Base-by-base conservation (phyloP, 371 early-diverging fungal genomes). In the Chytridiales sp. region DNA sequence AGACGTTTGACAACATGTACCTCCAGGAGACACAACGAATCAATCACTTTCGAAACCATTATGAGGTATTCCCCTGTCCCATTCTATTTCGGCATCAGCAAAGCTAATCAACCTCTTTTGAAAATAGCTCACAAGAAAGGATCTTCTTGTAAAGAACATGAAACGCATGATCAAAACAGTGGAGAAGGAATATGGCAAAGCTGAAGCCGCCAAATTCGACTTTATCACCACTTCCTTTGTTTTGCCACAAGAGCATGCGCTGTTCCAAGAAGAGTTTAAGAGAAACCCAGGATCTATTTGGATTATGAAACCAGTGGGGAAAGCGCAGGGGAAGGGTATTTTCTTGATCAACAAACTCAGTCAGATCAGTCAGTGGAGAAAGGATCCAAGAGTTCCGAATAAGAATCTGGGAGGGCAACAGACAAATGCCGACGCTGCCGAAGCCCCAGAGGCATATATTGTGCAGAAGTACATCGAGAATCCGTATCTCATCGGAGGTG, bases 251-350 rank as follows among this genome's bases (percentile, higher is more conserved):
- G 83, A 83, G 48, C 79, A 80, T 58, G 82, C 82, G 0, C 66
- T 83, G 30, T 83, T 83, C 49, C 77, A 77, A 42, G 83, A 83
- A 53, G 80, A 81, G 61, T 83, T 81, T 67, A 81, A 79, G 51
- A 61, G 79, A 21, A 75, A 77, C 57, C 69, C 75, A 4, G 77
- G 76, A 13, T 53, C 70, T 34, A 70, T 79, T 6, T 83, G 83
- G 83, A 83, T 83, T 59, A 81, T 83, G 82, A 83, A 83, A 56
- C 83, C 83, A 1, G 80, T 78, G 6, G 83, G 83, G 26, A 79
- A 76, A 62, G 80, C 83, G 17, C 83, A 83, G 56, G 83, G 83
- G 9, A 79, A 80, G 55, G 83, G 83, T 19, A 83, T 83, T 44
- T 81, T 81, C 43, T 53, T 83, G 27, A 78, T 83, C 68, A 81